Conservation (phyloP, 305 asterid genomes). For the Fraxinus latifolia region DNA sequence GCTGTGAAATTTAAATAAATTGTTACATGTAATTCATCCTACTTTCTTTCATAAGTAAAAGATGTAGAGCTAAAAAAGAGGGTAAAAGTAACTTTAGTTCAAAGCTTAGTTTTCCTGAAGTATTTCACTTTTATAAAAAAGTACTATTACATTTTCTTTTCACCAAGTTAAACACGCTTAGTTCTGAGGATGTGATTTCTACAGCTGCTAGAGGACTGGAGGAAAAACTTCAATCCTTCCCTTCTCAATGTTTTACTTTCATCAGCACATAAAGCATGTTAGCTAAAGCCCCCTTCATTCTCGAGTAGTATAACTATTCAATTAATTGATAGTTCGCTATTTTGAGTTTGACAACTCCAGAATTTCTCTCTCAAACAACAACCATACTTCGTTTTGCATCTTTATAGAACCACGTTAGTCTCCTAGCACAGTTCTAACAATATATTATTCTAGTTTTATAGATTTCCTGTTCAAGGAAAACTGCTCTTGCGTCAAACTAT, state of each 20-base stretch:
- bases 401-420: neutral
- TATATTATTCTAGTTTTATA: neutral
- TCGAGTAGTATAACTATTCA: neutral
- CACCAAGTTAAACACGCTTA: neutral
- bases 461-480: neutral
- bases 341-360: neutral
- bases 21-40: slow-evolving; percentile 2
- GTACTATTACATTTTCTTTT: neutral
- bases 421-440: neutral
- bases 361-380: neutral
- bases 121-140: neutral
- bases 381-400: neutral
- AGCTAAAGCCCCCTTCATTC: neutral
- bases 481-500: neutral
- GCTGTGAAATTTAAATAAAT: slow-evolving; percentile 6
- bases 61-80: neutral
- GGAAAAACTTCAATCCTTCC: neutral
- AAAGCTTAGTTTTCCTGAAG: neutral
- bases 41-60: neutral
- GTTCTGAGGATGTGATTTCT: neutral
- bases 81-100: neutral
- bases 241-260: neutral
- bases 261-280: neutral
- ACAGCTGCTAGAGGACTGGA: neutral
- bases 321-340: neutral